A percentile compares a stretch with the other conserved stretches of the same genome.
These are phyloP conservation scores for Stachybotrys chlorohalonatus DNA, from an alignment of 2,329 filamentous ascomycete species.

Conservation along the genomic window DNA sequence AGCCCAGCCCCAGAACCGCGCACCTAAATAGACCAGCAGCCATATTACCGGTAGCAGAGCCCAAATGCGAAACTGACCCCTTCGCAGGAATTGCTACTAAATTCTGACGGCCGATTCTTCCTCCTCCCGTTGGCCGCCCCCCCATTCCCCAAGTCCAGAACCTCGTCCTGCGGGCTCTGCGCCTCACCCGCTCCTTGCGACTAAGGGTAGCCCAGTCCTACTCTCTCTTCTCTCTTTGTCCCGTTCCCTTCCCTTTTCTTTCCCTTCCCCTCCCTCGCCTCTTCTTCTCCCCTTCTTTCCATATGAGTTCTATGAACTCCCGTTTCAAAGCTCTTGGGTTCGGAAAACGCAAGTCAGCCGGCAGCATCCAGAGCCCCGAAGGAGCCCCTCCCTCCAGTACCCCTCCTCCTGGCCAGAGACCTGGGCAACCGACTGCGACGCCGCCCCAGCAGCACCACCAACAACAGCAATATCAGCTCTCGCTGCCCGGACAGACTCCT, in stretches of 20 bases:
- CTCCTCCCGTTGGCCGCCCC: background rate
- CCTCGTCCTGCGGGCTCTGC: conserved; percentile 2
- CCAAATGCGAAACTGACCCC: background rate
- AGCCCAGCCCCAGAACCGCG: background rate
- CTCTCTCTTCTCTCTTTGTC: background rate
- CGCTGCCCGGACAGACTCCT: conserved; percentile 22
- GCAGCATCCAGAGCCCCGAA: conserved; percentile 47
- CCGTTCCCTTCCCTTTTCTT: conserved; percentile 7
- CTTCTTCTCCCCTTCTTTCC: conserved; percentile 21
- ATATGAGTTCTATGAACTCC: conserved; percentile 72
- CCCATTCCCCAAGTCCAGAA: background rate
- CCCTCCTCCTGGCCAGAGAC: conserved; percentile 38
- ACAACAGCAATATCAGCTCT: conserved; percentile 15
- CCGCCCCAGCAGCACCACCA: conserved; percentile 7
- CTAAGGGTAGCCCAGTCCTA: background rate
- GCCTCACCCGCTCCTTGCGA: conserved; percentile 10
- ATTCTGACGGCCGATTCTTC: background rate
- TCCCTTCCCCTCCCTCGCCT: conserved; percentile 14
- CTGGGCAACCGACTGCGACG: conserved; percentile 28
- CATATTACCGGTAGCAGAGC: background rate
- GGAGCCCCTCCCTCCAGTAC: conserved; percentile 21
- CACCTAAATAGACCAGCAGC: background rate
- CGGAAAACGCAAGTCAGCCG: conserved; percentile 67
- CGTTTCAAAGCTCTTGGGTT: conserved; percentile 73
- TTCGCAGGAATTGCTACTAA: background rate